phyloP scores from a whole-genome alignment of 257 asterid genomes.

The Sherardia arvensis region DNA sequence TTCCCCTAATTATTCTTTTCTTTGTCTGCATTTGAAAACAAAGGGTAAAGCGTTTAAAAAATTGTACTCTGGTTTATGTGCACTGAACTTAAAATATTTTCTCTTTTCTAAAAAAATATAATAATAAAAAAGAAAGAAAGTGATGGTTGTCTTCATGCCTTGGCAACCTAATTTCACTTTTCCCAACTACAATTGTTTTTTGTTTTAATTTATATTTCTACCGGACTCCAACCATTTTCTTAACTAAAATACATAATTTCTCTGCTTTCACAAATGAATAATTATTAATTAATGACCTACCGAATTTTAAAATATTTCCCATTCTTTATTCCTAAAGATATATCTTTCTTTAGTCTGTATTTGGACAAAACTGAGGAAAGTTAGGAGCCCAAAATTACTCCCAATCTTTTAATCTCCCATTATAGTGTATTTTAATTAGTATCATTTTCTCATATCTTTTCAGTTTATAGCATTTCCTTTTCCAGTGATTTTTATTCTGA shows the following conservation, averaged over 20 bases:
- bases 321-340: constrained; percentile 12
- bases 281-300: constrained; percentile 34
- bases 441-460: constrained; percentile 35
- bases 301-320: constrained; percentile 24
- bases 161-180: constrained; percentile 97
- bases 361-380: constrained; percentile 49
- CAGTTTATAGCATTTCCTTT: constrained; percentile 15
- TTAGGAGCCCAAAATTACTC: constrained; percentile 36
- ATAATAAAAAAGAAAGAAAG: constrained; percentile 20
- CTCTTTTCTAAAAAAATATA: neutral
- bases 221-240: constrained; percentile 81
- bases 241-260: constrained; percentile 81
- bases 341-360: constrained; percentile 25
- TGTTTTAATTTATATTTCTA: constrained; percentile 11
- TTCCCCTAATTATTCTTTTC: constrained; percentile 25
- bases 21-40: constrained; percentile 35
- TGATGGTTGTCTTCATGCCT: constrained; percentile 68
- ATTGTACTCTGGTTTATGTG: constrained; percentile 24
- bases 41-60: constrained; percentile 10
- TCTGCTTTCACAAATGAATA: constrained; percentile 34
- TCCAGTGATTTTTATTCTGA: constrained; percentile 1
- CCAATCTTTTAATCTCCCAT: constrained; percentile 21
- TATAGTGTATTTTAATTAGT: constrained; percentile 15
- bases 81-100: constrained; percentile 12
- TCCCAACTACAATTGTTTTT: constrained; percentile 60